Evolutionary conservation across 179 eudicot genomes (phyloP).

Genomic region (Patellifolia procumbens): DNA sequence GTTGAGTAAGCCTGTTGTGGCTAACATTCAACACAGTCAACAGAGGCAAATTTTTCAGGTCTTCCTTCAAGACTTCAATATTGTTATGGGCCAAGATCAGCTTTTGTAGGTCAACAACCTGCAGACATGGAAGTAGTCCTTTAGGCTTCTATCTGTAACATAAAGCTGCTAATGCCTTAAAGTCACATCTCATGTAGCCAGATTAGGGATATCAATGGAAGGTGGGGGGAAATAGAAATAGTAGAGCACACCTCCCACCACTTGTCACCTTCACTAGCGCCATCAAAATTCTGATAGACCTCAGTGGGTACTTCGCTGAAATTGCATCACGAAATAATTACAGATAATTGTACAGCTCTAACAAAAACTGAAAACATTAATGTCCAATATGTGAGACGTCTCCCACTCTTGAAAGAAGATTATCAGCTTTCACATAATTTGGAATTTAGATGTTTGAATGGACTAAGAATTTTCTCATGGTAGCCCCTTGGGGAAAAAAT

Average conservation of each 20-base stretch:
- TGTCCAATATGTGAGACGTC: neutral
- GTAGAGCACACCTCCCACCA: conserved; percentile 91
- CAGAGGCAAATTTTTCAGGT: conserved; percentile 68
- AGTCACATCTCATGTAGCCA: neutral
- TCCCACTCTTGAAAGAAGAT: neutral
- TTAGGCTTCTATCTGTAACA: conserved; percentile 15
- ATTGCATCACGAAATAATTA: neutral
- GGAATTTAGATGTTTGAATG: neutral
- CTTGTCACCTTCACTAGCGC: conserved; percentile 69
- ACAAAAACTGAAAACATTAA: neutral
- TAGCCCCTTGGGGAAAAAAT: conserved; percentile 2
- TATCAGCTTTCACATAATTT: neutral
- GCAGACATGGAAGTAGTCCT: conserved; percentile 25
- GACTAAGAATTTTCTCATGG: neutral
- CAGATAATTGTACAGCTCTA: too few relatives aligned
- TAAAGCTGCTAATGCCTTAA: conserved; percentile 14
- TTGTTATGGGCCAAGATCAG: conserved; percentile 91
- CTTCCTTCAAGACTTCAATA: conserved; percentile 74
- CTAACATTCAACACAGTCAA: conserved; percentile 78
- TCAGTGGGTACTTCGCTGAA: conserved; percentile 86
- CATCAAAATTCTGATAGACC: conserved; percentile 82
- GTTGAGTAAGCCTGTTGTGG: conserved; percentile 81
- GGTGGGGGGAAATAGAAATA: neutral
- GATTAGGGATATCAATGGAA: neutral
- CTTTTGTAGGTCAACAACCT: conserved; percentile 96